Evolutionary conservation across 768 basidiomycete genomes (phyloP), one percentile per base, ranked within the genome.

Genomic region (Phlebiopsis gigantea): DNA sequence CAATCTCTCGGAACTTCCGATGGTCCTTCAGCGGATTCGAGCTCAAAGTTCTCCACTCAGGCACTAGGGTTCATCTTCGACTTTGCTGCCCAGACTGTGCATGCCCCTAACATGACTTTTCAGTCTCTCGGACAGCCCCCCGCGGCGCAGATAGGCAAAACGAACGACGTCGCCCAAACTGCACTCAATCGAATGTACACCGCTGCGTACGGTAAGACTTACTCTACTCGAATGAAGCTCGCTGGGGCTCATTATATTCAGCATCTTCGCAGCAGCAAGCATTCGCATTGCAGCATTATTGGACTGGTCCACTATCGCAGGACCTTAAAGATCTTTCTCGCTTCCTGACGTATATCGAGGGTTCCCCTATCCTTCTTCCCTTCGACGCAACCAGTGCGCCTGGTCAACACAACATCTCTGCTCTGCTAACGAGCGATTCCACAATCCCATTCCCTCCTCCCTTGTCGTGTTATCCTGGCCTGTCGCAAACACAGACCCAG

Each of bases 121-220:
- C 59, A 68, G 4, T 61, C 59, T 9, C 69, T 78, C 52, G 83
- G 79, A 0, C 73, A 79, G 44, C 81, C 82, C 1, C 68, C 69
- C 1, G 66, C 62, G 31, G 73, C 67, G 5, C 82, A 87, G 65
- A 68, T 79, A 28, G 66, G 72, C 0, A 63, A 73, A 60, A 72
- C 84, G 29, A 71, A 75, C 43, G 61, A 66, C 12, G 68, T 59
- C 24, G 75, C 77, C 22, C 67, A 63, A 41, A 57, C 68, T 21
- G 70, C 76, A 4, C 65, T 87, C 56, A 78, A 87, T 65, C 73
- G 78, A 43, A 82, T 86, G 77, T 85, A 84, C 65, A 76, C 74
- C 17, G 81, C 73, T 71, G 82, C 85, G 19, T 69, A 71, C 56
- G 84, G 86, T 86, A 65, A 56, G 79, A 46, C 30, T 42, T 53